These are phyloP conservation scores for Trichoderma sp. DNA, from an alignment of 2,329 filamentous ascomycete genomes.

Conservation along the genomic window DNA sequence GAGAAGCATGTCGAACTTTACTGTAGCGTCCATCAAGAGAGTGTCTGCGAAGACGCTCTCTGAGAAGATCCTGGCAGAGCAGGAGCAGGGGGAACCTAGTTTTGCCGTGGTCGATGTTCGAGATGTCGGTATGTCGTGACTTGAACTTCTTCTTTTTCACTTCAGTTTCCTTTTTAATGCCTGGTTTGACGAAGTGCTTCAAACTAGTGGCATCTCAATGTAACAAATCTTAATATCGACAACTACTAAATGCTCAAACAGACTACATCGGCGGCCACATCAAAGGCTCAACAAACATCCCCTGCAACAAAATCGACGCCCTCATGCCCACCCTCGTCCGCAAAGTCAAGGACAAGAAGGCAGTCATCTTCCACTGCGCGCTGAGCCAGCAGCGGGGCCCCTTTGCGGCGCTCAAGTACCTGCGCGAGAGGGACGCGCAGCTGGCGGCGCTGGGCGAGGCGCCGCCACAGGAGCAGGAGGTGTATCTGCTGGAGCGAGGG, in stretches of 20 bases:
- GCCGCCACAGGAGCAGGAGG: constrained; percentile 56
- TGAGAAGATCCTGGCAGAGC: constrained; percentile 56
- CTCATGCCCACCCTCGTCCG: constrained; percentile 80
- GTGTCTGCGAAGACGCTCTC: constrained; percentile 70
- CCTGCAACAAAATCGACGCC: constrained; percentile 69
- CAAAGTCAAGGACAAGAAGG: constrained; percentile 71
- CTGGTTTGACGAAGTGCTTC: neutral
- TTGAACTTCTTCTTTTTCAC: neutral
- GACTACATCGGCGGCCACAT: constrained; percentile 94
- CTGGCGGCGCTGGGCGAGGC: constrained; percentile 33
- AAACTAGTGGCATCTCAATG: neutral
- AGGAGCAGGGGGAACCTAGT: constrained; percentile 39
- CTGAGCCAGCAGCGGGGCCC: constrained; percentile 90
- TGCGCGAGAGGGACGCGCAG: constrained; percentile 63
- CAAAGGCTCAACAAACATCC: constrained; percentile 70
- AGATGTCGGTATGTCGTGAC: constrained; percentile 62
- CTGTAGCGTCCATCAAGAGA: constrained; percentile 62
- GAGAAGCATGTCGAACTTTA: constrained; percentile 40
- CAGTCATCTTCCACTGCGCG: constrained; percentile 91
- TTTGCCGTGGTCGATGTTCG: constrained; percentile 86
- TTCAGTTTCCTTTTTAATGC: neutral
- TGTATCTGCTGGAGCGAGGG: constrained; percentile 78
- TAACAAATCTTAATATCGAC: no score
- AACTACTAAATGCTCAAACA: no score
- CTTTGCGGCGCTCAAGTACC: constrained; percentile 74